Evolutionary conservation across 257 asterid species (phyloP).

Genomic region (Primulina tabacum): DNA sequence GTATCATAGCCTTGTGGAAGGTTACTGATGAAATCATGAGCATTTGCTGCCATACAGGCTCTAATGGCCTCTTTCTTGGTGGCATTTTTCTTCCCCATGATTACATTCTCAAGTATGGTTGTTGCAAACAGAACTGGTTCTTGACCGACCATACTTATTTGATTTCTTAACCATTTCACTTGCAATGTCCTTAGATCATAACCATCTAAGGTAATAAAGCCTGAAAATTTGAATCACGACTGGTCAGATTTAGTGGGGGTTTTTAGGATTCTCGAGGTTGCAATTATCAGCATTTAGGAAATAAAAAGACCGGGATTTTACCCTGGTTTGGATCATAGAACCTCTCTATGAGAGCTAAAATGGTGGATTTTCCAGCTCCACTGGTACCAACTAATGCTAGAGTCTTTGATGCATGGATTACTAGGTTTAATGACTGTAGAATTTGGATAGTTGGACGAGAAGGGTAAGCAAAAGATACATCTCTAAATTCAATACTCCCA

Average conservation of each 20-base stretch:
- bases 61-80: conserved; percentile 59
- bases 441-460: conserved; percentile 64
- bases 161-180: conserved; percentile 80
- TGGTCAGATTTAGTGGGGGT: background rate
- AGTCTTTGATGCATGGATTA: conserved; percentile 62
- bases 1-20: conserved; percentile 41
- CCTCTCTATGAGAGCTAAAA: conserved; percentile 75
- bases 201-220: conserved; percentile 61
- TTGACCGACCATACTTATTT: conserved; percentile 88
- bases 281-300: background rate
- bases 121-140: conserved; percentile 77
- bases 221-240: conserved; percentile 31
- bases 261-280: too few species aligned
- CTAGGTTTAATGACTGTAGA: conserved; percentile 55
- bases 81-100: conserved; percentile 74
- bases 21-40: conserved; percentile 29
- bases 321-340: conserved; percentile 76
- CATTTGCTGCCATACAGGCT: conserved; percentile 70
- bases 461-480: conserved; percentile 65
- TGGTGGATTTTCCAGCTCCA: conserved; percentile 81
- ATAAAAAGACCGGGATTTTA: conserved; percentile 11
- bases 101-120: conserved; percentile 70
- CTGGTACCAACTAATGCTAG: conserved; percentile 71
- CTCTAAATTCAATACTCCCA: conserved; percentile 61
- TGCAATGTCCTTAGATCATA: conserved; percentile 70